Evolutionary conservation across 306 rosid species (phyloP).

Genomic region (Prunus campanulata): DNA sequence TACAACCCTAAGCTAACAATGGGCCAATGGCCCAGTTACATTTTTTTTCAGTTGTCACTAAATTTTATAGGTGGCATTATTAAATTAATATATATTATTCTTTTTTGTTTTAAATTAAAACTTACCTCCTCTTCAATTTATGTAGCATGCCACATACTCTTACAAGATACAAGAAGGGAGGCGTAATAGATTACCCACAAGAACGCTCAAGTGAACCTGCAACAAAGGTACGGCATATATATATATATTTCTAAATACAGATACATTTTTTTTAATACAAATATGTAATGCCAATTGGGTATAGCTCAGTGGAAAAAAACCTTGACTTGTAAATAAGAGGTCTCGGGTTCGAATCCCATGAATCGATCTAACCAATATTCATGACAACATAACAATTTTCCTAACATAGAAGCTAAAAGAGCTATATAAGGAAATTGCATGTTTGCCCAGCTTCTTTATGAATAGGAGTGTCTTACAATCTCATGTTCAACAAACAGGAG

Average conservation of each 20-base stretch:
- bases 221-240: not conserved
- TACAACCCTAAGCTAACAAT: not conserved
- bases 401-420: too few species aligned
- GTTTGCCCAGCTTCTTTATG: not conserved
- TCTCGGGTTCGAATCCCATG: too few species aligned
- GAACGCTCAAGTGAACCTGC: constrained; percentile 25
- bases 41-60: too few species aligned
- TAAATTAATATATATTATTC: not conserved
- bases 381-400: too few species aligned
- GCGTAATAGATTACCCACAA: constrained; percentile 22
- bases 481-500: constrained; percentile 25
- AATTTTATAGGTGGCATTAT: too few species aligned
- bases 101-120: constrained; percentile 4
- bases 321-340: too few species aligned
- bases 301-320: too few species aligned
- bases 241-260: too few species aligned
- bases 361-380: too few species aligned
- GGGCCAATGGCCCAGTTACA: not conserved
- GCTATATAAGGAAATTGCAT: too few species aligned
- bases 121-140: constrained; percentile 15
- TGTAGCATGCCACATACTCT: constrained; percentile 68
- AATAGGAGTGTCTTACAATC: not conserved
- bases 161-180: constrained; percentile 44
- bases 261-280: too few species aligned
- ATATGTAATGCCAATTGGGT: too few species aligned